Base-by-base conservation (phyloP, 441 rosid genomes). In the Erodium trifolium region DNA sequence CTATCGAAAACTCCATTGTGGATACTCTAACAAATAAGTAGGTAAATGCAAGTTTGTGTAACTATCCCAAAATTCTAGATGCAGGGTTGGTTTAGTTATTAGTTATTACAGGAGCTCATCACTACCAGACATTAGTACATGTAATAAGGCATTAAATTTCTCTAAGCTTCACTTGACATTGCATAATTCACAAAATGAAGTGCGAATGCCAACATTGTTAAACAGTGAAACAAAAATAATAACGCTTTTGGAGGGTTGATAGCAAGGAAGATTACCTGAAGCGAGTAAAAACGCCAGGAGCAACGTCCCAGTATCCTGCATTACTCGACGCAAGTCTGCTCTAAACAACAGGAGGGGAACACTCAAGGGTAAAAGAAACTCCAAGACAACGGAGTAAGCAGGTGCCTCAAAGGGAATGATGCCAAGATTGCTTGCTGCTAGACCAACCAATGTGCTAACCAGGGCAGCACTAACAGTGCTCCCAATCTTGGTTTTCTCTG, bases 401-500 rank as follows among this genome's bases (percentile, higher is more conserved):
- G 82, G 84, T 67, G 95, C 85, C 34, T 81, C 79, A 6, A 81
- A 79, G 9, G 95, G 77, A 68, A 91, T 73, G 18, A 91, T 17
- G 45, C 97, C 91, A 72, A 84, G 70, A 74, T 88, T 88, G 70
- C 95, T 85, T 60, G 95, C 95, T 1, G 85, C 89, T 14, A 87
- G 87, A 3, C 95, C 97, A 23, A 88, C 72, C 69, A 88, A 83
- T 18, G 88, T 85, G 84, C 93, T 91, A 45, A 88, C 93, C 18
- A 87, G 68, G 8, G 95, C 97, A 16, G 87, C 95, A 66, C 90
- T 91, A 75, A 91, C 71, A 31, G 84, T 78, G 53, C 87, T 84
- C 43, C 97, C 97, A 1, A 88, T 64, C 80, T 85, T 85, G 34
- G 90, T 88, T 78, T 82, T 86, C 90, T 91, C 95, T 35, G 97